These are phyloP conservation scores for Candida easanensis DNA, from an alignment of 805 yeast species.

Conservation along the genomic window DNA sequence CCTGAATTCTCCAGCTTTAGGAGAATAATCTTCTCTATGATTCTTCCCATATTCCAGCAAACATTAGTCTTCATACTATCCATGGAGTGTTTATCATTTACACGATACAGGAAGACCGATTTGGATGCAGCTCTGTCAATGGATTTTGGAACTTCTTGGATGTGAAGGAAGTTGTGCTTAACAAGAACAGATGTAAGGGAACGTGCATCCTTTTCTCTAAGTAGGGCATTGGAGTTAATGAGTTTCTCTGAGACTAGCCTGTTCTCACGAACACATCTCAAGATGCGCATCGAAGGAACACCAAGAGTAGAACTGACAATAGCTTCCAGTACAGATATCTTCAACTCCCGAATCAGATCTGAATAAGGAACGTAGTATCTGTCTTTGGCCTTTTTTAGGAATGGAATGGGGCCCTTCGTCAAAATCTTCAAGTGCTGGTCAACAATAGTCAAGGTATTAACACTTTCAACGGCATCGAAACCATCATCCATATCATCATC, in stretches of 20 bases:
- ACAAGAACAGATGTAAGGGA: constrained; percentile 65
- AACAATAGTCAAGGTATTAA: constrained; percentile 30
- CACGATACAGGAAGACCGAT: constrained; percentile 79
- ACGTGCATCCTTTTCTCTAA: constrained; percentile 76
- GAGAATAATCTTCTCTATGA: constrained; percentile 51
- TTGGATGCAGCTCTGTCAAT: constrained; percentile 89
- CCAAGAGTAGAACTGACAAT: constrained; percentile 62
- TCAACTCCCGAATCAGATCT: constrained; percentile 43
- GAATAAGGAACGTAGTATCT: constrained; percentile 62
- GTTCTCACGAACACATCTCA: constrained; percentile 71
- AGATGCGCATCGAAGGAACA: constrained; percentile 61
- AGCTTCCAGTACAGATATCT: constrained; percentile 52
- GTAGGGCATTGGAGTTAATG: constrained; percentile 68
- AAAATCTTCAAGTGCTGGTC: constrained; percentile 71
- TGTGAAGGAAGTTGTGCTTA: constrained; percentile 69
- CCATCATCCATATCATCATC: constrained; percentile 21
- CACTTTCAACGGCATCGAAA: constrained; percentile 16
- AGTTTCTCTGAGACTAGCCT: constrained; percentile 82
- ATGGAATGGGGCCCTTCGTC: constrained; percentile 52
- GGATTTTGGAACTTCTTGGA: constrained; percentile 92
- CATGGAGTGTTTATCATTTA: constrained; percentile 51
- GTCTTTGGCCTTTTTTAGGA: constrained; percentile 56
- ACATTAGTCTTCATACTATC: constrained; percentile 45
- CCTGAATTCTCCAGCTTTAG: constrained; percentile 60
- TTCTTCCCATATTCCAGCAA: constrained; percentile 42